Base-by-base conservation (phyloP, 805 yeast genomes). In the Lipomyces chichibuensis region DNA sequence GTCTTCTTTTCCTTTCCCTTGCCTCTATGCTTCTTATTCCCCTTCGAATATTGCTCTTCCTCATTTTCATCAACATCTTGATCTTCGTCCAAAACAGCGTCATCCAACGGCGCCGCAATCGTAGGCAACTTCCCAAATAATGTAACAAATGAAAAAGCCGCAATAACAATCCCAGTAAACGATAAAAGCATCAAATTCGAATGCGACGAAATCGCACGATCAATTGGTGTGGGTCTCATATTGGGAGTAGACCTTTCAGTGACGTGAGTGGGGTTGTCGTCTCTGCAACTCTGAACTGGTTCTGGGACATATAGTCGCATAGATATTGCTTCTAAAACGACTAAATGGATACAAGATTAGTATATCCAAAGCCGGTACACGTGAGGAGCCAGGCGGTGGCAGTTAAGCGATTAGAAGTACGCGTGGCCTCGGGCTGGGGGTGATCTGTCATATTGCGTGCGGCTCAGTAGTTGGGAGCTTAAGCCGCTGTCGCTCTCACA, bases 131-230 rank as follows among this genome's bases (percentile, higher is more conserved):
- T 23, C 14, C 66, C 65, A 29, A 66, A 62, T 7, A 64, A 33
- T 11, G 65, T 37, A 39, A 63, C 58, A 58, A 62, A 53, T 9
- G 71, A 63, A 39, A 73, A 69, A 20, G 76, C 76, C 2, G 69
- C 71, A 9, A 74, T 74, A 27, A 75, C 75, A 27, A 75, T 39
- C 9, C 73, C 75, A 7, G 73, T 69, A 56, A 75, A 75, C 11
- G 74, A 72, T 25, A 75, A 64, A 11, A 73, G 63, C 43, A 74
- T 59, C 14, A 63, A 53, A 29, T 63, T 61, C 37, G 75, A 65
- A 35, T 70, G 68, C 8, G 62, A 14, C 3, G 69, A 39, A 39
- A 73, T 65, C 13, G 72, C 63, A 6, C 71, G 65, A 54, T 73
- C 75, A 14, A 73, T 56, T 2, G 70, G 64, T 2, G 75, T 73